phyloP scores from a whole-genome alignment of 768 basidiomycete genomes.

The Rubroboletus satanas region DNA sequence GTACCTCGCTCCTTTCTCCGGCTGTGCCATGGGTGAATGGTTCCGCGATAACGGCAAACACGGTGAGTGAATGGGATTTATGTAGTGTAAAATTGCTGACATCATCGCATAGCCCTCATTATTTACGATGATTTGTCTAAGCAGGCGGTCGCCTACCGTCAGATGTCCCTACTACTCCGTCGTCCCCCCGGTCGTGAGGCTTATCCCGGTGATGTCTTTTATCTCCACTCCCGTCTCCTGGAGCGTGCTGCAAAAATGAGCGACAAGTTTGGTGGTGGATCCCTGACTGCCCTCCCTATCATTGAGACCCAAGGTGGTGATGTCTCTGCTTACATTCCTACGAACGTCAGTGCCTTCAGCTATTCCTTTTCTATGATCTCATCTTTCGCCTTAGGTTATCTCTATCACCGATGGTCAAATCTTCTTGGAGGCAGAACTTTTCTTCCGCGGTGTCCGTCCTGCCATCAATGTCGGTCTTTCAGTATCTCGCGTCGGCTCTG shows the following conservation, averaged over 20 bases:
- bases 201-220: conserved; percentile 99
- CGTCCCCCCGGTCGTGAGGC: conserved; percentile 99
- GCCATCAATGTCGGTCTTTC: conserved; percentile 99
- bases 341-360: conserved; percentile 54
- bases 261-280: conserved; percentile 98
- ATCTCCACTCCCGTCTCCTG: conserved; percentile 99
- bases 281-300: conserved; percentile 97
- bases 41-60: conserved; percentile 99
- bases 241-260: conserved; percentile 99
- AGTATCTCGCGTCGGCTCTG: conserved; percentile 99
- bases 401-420: conserved; percentile 99
- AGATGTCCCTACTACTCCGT: conserved; percentile 99
- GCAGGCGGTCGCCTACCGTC: conserved; percentile 99
- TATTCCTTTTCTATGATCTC: not conserved
- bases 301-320: conserved; percentile 99
- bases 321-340: conserved; percentile 99
- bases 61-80: conserved; percentile 47
- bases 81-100: conserved; percentile 10
- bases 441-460: conserved; percentile 99
- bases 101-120: conserved; percentile 66
- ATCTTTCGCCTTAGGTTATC: conserved; percentile 65
- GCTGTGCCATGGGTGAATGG: conserved; percentile 99
- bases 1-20: conserved; percentile 99
- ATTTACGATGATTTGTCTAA: conserved; percentile 99
- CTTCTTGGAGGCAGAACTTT: conserved; percentile 99